A percentile compares a stretch with the other conserved stretches of the same genome.
These are phyloP conservation scores for Stachybotrys elegans DNA, from an alignment of 2,329 filamentous ascomycete species.

Conservation along the genomic window DNA sequence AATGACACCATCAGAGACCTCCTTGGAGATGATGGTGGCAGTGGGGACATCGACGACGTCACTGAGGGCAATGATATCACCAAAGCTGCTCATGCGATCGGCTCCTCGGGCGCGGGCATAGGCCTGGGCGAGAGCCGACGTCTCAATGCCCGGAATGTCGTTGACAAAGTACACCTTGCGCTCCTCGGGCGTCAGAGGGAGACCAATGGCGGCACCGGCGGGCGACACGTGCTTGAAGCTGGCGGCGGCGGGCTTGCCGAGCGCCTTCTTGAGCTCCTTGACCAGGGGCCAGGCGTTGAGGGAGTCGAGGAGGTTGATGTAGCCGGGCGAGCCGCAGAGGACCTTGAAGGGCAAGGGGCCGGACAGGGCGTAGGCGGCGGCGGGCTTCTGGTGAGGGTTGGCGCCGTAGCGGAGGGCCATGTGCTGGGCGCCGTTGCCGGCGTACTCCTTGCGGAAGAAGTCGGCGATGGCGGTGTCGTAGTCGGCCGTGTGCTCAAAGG, in stretches of 20 bases:
- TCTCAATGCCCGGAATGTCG: conserved; percentile 84
- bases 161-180: conserved; percentile 98
- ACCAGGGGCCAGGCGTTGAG: conserved; percentile 96
- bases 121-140: conserved; percentile 82
- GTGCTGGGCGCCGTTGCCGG: conserved; percentile 77
- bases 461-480: conserved; percentile 93
- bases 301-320: conserved; percentile 95
- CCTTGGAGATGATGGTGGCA: conserved; percentile 94
- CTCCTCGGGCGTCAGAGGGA: conserved; percentile 80
- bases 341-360: conserved; percentile 90
- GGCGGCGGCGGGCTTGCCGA: conserved; percentile 84
- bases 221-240: conserved; percentile 99
- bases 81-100: conserved; percentile 98
- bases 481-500: conserved; percentile 95
- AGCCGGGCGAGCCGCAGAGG: conserved; percentile 82
- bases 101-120: conserved; percentile 94
- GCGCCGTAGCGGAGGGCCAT: conserved; percentile 86
- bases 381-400: conserved; percentile 98
- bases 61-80: conserved; percentile 90
- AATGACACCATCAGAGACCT: conserved; percentile 96
- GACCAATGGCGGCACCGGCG: conserved; percentile 89
- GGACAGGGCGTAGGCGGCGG: conserved; percentile 72
- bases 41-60: conserved; percentile 88
- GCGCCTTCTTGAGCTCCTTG: conserved; percentile 87
- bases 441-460: conserved; percentile 98